Evolutionary conservation across 257 asterid species (phyloP).

Genomic region (Datura wrightii): DNA sequence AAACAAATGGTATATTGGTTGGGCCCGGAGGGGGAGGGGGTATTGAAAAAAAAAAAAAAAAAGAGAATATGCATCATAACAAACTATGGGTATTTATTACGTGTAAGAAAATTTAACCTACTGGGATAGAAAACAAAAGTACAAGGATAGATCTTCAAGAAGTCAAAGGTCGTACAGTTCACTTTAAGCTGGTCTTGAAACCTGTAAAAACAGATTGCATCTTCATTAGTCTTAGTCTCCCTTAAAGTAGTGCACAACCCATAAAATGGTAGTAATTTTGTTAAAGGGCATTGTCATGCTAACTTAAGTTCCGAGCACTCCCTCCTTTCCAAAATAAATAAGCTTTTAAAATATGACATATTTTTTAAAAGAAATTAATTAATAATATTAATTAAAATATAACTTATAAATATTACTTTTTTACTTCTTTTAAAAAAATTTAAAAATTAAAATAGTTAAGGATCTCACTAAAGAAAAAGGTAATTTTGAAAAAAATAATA

Average conservation of each 20-base stretch:
- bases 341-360: too few species aligned
- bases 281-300: background rate
- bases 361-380: too few species aligned
- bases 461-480: too few species aligned
- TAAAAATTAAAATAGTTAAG: too few species aligned
- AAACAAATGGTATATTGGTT: too few species aligned
- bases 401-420: too few species aligned
- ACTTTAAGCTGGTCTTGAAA: background rate
- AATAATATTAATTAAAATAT: too few species aligned
- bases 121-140: background rate
- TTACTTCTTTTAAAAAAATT: too few species aligned
- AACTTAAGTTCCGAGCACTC: background rate
- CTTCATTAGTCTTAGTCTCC: constrained; percentile 11
- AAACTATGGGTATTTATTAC: background rate
- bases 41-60: background rate
- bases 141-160: background rate
- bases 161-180: background rate
- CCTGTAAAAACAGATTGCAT: background rate
- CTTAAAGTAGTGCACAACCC: background rate
- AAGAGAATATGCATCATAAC: background rate
- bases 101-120: background rate
- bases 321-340: too few species aligned
- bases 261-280: background rate
- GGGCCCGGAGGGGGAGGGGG: background rate
- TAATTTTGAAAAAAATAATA: too few species aligned